Base-by-base conservation (phyloP, 2,329 filamentous ascomycete species). In the Trichophyton schoenleinii region DNA sequence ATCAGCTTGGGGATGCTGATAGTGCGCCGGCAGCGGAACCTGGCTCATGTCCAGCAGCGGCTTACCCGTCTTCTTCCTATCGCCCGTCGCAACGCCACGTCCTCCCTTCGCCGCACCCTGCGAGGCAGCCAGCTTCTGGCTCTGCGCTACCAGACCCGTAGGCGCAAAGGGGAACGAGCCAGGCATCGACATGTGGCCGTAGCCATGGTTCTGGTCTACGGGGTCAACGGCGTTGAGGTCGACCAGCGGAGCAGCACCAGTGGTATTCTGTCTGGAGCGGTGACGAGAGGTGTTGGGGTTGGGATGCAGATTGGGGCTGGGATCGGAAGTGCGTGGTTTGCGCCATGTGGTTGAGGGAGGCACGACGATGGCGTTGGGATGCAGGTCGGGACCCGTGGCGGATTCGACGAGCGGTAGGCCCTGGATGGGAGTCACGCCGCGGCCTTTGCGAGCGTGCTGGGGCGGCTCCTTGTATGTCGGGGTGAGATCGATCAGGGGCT, bases 401-500 rank as follows among this genome's bases (percentile, higher is more conserved):
- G 68, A 71, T 13, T 77, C 75, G 25, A 78, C 72, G 0, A 78
- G 67, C 1, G 68, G 74, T 62, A 69, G 66, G 18, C 73, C 74
- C 0, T 69, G 68, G 22, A 72, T 72, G n/a, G 70, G 86, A 28
- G 60, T 66, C 7, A 76, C 68, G n/a, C 72, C 74, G 57, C 70
- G 69, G 3, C 71, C 73, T 59, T 71, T 73, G 31, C 68, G 68
- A 3, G 61, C 63, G 62, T 74, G 70, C 44, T 73, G 71, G 1
- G 85, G 85, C 5, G 85, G 80, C 64, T 87, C 85, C 58, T 80
- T 78, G 68, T 86, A 87, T 57, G 79, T 77, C 0, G 84, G 83
- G 0, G 84, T 85, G 46, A 90, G 78, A 67, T 88, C 87, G 34
- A 91, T 74, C 4, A 91, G 78, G 1, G 87, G 87, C 64, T 83